These are phyloP conservation scores for Leersia perrieri DNA, from an alignment of 176 grass and related monocot species.

Conservation along the genomic window DNA sequence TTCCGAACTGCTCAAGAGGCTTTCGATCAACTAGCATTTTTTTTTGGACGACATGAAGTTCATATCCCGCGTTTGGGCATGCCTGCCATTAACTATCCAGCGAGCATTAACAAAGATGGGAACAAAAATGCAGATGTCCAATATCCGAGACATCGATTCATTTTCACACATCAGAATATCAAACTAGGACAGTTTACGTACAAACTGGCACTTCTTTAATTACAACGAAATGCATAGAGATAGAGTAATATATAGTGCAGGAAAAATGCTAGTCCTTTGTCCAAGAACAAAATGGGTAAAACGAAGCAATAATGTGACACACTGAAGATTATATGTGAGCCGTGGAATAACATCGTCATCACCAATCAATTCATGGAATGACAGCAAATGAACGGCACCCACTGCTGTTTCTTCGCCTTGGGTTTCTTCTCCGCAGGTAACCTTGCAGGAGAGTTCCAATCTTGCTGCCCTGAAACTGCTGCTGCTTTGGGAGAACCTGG, in stretches of 20 bases:
- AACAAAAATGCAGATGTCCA: background rate
- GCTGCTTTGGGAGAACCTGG: conserved; percentile 21
- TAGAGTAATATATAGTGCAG: background rate
- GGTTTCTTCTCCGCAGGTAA: conserved; percentile 42
- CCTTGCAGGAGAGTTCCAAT: conserved; percentile 69
- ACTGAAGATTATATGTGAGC: background rate
- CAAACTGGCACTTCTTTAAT: background rate
- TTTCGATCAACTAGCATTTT: too few relatives aligned
- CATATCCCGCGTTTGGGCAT: background rate
- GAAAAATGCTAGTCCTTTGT: background rate
- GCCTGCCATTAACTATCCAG: background rate
- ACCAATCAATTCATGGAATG: conserved; percentile 30
- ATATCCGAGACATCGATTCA: background rate
- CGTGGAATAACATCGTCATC: background rate
- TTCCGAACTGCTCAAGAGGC: too few relatives aligned
- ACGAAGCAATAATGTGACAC: background rate
- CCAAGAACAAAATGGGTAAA: background rate
- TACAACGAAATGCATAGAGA: background rate
- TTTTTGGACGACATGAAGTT: too few relatives aligned
- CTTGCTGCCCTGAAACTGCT: conserved; percentile 33
- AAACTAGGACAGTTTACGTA: conserved; percentile 6
- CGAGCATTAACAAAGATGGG: background rate
- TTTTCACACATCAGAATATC: background rate
- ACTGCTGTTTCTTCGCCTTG: conserved; percentile 50
- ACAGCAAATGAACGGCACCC: conserved; percentile 71